Evolutionary conservation across 2,329 filamentous ascomycete species (phyloP).

Genomic region (Lojkania enalia): DNA sequence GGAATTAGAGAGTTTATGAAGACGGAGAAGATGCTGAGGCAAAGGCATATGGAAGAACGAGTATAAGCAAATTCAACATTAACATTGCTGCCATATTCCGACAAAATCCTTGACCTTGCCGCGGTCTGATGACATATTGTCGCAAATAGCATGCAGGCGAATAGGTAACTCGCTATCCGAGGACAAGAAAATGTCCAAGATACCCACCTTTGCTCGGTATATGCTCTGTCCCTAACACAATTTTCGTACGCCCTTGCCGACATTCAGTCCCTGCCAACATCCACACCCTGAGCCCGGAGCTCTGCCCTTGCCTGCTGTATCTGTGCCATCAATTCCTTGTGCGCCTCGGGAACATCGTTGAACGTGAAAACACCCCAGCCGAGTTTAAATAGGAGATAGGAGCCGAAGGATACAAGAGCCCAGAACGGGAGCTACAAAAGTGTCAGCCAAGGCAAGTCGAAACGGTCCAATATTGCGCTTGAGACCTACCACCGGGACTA

Average conservation of each 20-base stretch:
- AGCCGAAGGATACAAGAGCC: constrained; percentile 86
- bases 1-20: constrained; percentile 98
- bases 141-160: too few relatives aligned
- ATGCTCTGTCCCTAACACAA: too few relatives aligned
- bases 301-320: constrained; percentile 77
- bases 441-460: constrained; percentile 2
- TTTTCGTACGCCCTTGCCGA: constrained; percentile 5
- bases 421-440: constrained; percentile 80
- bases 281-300: constrained; percentile 72
- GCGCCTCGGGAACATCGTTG: constrained; percentile 90
- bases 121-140: too few relatives aligned
- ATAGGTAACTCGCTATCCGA: too few relatives aligned
- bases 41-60: constrained; percentile 67
- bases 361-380: constrained; percentile 94
- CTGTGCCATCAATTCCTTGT: constrained; percentile 85
- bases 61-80: too few relatives aligned
- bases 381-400: constrained; percentile 87
- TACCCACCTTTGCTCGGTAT: too few relatives aligned
- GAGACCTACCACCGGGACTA: constrained; percentile 82
- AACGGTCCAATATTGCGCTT: background rate
- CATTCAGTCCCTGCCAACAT: constrained; percentile 65
- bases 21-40: constrained; percentile 86
- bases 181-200: too few relatives aligned
- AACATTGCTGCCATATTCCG: too few relatives aligned
- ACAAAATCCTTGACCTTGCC: too few relatives aligned